These are phyloP conservation scores for Candida dubliniensis DNA, from an alignment of 1,139 yeast species.

Conservation along the genomic window DNA sequence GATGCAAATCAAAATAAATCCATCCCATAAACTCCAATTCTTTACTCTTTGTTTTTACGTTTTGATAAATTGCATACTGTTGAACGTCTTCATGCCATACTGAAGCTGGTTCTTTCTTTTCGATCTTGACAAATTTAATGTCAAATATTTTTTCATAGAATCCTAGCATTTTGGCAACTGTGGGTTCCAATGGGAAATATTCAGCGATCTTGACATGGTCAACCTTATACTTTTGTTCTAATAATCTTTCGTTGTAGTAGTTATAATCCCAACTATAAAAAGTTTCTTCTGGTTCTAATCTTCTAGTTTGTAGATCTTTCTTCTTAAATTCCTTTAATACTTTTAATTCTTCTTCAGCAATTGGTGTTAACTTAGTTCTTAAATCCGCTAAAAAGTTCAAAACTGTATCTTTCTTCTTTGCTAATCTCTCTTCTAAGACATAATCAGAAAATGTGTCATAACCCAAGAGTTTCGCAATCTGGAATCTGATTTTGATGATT, in stretches of 20 bases:
- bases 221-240: constrained; percentile 68
- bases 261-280: constrained; percentile 76
- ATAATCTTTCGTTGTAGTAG: constrained; percentile 61
- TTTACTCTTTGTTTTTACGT: constrained; percentile 39
- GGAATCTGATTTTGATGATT: constrained; percentile 59
- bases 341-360: constrained; percentile 57
- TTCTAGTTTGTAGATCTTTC: constrained; percentile 47
- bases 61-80: constrained; percentile 71
- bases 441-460: constrained; percentile 68
- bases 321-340: constrained; percentile 53
- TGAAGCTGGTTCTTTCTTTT: constrained; percentile 29
- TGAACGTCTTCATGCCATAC: constrained; percentile 80
- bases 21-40: constrained; percentile 70
- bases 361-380: constrained; percentile 53
- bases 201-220: constrained; percentile 72
- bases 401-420: constrained; percentile 63
- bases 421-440: constrained; percentile 77
- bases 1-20: constrained; percentile 78
- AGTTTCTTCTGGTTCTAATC: constrained; percentile 37
- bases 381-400: constrained; percentile 61
- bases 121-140: constrained; percentile 60
- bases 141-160: constrained; percentile 70
- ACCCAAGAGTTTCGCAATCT: constrained; percentile 64
- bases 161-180: constrained; percentile 65
- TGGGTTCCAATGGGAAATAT: constrained; percentile 71